Conservation (phyloP, 208 protist species). For the Crithidia acanthocephali region DNA sequence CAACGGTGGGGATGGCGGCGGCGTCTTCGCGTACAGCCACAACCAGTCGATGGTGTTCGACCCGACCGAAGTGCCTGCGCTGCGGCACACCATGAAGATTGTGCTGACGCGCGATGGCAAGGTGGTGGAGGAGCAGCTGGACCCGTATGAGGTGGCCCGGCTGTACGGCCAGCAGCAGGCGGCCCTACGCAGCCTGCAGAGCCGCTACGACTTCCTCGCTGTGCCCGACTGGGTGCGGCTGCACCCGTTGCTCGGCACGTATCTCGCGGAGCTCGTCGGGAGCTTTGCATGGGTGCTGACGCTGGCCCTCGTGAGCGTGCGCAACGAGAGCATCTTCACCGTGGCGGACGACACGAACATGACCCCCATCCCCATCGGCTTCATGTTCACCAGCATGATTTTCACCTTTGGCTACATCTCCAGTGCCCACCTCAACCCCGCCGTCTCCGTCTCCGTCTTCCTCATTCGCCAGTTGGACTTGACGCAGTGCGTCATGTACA, state of each 20-base stretch:
- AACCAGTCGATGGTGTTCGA: conserved; percentile 16
- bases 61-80: conserved; percentile 31
- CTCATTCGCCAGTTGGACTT: conserved; percentile 64
- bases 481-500: conserved; percentile 55
- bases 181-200: conserved; percentile 56
- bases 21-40: not conserved
- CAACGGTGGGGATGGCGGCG: not conserved
- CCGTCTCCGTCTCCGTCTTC: conserved; percentile 79
- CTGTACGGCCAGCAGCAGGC: conserved; percentile 77
- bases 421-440: conserved; percentile 85
- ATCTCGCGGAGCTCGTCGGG: conserved; percentile 78
- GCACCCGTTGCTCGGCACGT: conserved; percentile 82
- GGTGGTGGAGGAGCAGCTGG: conserved; percentile 54
- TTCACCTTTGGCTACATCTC: conserved; percentile 88
- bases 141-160: conserved; percentile 60
- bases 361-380: conserved; percentile 76
- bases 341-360: conserved; percentile 68
- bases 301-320: conserved; percentile 70
- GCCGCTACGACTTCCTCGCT: conserved; percentile 68
- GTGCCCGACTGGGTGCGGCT: conserved; percentile 86
- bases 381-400: conserved; percentile 86
- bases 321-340: conserved; percentile 69
- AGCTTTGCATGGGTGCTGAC: conserved; percentile 85
- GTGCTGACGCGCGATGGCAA: conserved; percentile 53
- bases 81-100: conserved; percentile 41